phyloP scores from a whole-genome alignment of 176 grass and related monocot species.

The Thinopyrum elongatum region DNA sequence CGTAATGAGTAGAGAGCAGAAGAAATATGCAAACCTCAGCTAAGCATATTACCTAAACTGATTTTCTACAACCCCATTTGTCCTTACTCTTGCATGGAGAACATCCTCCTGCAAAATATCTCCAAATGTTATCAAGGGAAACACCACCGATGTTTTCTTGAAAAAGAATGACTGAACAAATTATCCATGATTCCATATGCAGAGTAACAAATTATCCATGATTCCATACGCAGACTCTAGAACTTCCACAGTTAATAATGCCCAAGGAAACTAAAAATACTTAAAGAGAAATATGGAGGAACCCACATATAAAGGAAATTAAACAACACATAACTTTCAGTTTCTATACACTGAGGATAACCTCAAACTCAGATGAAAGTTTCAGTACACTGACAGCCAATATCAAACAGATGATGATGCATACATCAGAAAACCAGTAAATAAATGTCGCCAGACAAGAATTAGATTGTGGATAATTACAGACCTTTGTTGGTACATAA shows the following conservation, averaged over 20 bases:
- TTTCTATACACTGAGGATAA: neutral
- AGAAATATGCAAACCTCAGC: neutral
- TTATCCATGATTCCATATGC: too few species aligned
- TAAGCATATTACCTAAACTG: slow-evolving; percentile 76
- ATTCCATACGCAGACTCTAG: too few species aligned
- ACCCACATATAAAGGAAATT: too few species aligned
- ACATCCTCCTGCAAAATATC: slow-evolving; percentile 76
- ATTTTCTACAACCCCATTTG: slow-evolving; percentile 88
- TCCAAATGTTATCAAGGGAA: neutral
- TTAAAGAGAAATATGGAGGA: too few species aligned
- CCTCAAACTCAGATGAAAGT: neutral
- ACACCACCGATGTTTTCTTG: neutral
- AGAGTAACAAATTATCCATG: too few species aligned
- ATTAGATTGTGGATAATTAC: neutral
- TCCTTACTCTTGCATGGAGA: slow-evolving; percentile 88
- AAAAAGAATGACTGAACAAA: too few species aligned
- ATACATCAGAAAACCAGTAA: neutral
- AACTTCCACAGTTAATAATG: too few species aligned
- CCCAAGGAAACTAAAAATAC: too few species aligned
- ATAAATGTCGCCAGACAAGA: neutral
- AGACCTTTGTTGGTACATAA: slow-evolving; percentile 96
- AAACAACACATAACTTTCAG: too few species aligned
- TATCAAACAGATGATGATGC: neutral
- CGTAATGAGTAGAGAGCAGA: neutral
- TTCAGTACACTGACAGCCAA: neutral